Percentiles rank a stretch among this genome's conserved stretches.
Conservation (phyloP, 2,329 filamentous ascomycete species). For the Cucurbitaria berberidis region DNA sequence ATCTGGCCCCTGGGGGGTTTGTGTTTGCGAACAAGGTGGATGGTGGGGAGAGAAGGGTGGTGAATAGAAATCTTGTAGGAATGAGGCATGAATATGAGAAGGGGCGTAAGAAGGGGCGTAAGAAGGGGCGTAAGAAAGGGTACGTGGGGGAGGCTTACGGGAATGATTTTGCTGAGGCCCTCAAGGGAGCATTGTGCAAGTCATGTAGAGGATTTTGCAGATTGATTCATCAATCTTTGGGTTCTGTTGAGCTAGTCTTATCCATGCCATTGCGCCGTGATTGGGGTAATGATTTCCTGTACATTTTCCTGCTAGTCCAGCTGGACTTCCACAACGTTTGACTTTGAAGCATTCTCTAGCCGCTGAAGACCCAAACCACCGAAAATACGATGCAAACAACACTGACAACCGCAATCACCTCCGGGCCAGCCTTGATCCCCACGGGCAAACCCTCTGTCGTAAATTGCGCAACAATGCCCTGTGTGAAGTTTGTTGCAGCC, state of each 20-base stretch:
- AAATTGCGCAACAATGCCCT: constrained; percentile 49
- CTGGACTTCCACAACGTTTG: background rate
- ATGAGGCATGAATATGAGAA: constrained; percentile 51
- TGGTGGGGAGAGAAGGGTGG: constrained; percentile 25
- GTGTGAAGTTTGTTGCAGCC: constrained; percentile 54
- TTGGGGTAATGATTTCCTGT: too few relatives aligned
- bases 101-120: constrained; percentile 31
- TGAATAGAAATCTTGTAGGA: constrained; percentile 34
- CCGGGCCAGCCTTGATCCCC: constrained; percentile 37
- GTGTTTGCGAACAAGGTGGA: constrained; percentile 39
- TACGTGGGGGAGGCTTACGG: constrained; percentile 42
- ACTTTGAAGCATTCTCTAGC: constrained; percentile 2
- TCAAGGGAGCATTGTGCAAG: constrained; percentile 8
- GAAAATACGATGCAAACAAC: constrained; percentile 24
- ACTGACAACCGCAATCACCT: constrained; percentile 23
- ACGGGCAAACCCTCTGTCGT: constrained; percentile 37
- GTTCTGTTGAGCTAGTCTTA: background rate
- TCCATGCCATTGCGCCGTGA: background rate
- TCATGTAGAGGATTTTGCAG: background rate
- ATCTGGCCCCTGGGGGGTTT: constrained; percentile 46
- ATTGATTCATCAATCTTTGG: background rate
- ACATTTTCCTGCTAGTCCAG: background rate
- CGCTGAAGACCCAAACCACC: constrained; percentile 33
- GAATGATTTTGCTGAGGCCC: constrained; percentile 29
- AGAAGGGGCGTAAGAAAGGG: constrained; percentile 33